These are phyloP conservation scores for Phytophthora constricta DNA, from an alignment of 352 stramenopile species.

Conservation along the genomic window DNA sequence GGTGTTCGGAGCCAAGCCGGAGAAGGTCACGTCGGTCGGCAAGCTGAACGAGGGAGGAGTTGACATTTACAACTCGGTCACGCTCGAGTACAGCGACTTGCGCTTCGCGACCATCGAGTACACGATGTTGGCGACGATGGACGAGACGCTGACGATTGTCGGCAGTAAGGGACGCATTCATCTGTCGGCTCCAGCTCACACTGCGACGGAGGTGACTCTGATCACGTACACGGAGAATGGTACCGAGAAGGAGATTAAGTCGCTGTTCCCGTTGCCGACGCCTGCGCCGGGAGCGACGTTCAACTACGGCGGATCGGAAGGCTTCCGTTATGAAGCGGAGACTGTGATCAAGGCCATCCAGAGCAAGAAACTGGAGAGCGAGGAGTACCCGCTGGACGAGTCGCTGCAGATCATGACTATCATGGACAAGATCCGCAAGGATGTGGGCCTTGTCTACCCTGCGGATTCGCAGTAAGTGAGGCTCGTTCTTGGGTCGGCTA, in stretches of 20 bases:
- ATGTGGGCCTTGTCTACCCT: conserved; percentile 55
- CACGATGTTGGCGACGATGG: conserved; percentile 66
- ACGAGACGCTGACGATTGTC: conserved; percentile 74
- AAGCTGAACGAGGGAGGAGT: conserved; percentile 62
- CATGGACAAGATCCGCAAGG: conserved; percentile 65
- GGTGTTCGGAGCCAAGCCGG: conserved; percentile 54
- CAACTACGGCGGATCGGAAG: conserved; percentile 53
- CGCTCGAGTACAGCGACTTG: conserved; percentile 55
- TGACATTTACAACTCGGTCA: conserved; percentile 62
- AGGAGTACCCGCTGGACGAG: conserved; percentile 58
- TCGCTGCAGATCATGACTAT: conserved; percentile 61
- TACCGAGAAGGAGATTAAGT: conserved; percentile 33
- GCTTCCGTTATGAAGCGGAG: conserved; percentile 79
- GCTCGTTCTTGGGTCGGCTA: neutral
- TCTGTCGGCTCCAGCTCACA: conserved; percentile 57
- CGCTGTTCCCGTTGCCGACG: conserved; percentile 51
- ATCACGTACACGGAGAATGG: conserved; percentile 18
- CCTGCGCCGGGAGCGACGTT: conserved; percentile 55
- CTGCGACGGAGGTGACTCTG: conserved; percentile 50
- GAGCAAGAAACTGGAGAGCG: conserved; percentile 46
- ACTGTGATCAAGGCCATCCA: conserved; percentile 67
- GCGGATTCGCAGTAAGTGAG: conserved; percentile 24
- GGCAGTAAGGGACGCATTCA: conserved; percentile 70
- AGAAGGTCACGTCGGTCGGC: conserved; percentile 56
- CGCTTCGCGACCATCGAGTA: conserved; percentile 72